Percentiles rank a stretch among this genome's conserved stretches.
These are phyloP conservation scores for Misopates orontium DNA, from an alignment of 257 asterid genomes.

Conservation along the genomic window DNA sequence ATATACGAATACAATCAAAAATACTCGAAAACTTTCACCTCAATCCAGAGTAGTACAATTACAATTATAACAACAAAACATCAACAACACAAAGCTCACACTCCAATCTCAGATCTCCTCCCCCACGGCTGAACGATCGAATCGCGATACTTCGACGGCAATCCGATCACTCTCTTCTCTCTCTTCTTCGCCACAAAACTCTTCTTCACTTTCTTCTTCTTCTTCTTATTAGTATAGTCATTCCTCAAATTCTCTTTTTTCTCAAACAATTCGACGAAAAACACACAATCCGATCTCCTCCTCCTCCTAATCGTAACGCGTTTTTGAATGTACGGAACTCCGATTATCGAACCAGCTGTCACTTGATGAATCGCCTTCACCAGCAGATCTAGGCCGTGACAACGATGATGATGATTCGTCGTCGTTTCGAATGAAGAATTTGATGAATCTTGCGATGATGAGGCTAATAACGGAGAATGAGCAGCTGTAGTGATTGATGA, in stretches of 20 bases:
- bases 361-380: conserved; percentile 86
- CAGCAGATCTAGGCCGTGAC: conserved; percentile 87
- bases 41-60: too few species aligned
- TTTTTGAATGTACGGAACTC: conserved; percentile 80
- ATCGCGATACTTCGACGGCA: conserved; percentile 43
- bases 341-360: conserved; percentile 67
- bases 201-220: conserved; percentile 25
- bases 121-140: conserved; percentile 44
- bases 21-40: conserved; percentile 30
- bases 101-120: conserved; percentile 49
- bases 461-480: conserved; percentile 36
- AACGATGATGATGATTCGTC: conserved; percentile 34
- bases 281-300: conserved; percentile 41
- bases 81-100: conserved; percentile 25
- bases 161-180: conserved; percentile 34
- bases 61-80: neutral
- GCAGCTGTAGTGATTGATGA: conserved; percentile 46
- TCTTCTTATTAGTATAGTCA: neutral
- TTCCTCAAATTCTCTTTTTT: conserved; percentile 15
- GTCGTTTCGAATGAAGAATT: conserved; percentile 28
- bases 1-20: conserved; percentile 29
- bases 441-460: conserved; percentile 64
- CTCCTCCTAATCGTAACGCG: conserved; percentile 58
- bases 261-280: conserved; percentile 27
- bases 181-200: conserved; percentile 20